Evolutionary conservation across 352 stramenopile species (phyloP), one percentile per base, ranked within the genome.

Genomic region (Phytophthora sansomeana): DNA sequence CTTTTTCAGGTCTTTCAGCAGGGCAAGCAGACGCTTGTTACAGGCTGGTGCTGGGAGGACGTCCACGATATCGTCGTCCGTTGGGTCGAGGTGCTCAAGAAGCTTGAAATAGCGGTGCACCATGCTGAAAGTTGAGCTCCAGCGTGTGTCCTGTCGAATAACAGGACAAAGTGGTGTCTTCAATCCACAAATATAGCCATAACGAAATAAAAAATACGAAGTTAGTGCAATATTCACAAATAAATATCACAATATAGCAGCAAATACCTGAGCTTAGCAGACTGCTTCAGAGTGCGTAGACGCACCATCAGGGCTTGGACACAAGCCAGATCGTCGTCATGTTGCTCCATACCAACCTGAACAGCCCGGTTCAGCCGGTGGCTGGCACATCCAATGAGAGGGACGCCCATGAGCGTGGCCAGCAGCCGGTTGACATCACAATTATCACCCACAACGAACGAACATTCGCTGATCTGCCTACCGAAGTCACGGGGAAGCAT

Each of bases 1-100:
- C 11, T 55, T 16, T 35, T 55, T 48, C 13, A 63, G 32, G 17
- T 63, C 33, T 35, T 63, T 54, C 13, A 63, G 42, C 3, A 39
- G 53, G 6, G 2, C 21, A 9, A 3, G 19, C 0, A 63, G 55
- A 11, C 44, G 42, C 9, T 24, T 29, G 13, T 62, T 62, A 28
- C 28, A 41, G 2, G 41, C 28, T 24, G 54, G 43, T 14, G 29
- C 35, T 3, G 16, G 55, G 14, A 63, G 16, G 8, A 61, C 21
- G n/a, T 63, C 43, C 6, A 44, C 33, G 6, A 56, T 56, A 10
- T 42, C 44, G 16, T 49, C 44, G 9, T 63, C 56, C 5, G 55
- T 24, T 24, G 13, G 13, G 5, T 55, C 43, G 19, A 63, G 30
- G 24, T 56, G 36, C 56, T 63, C 24, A 1, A 63, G 44, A n/a